These are phyloP conservation scores for Lactifluus piperatus DNA, from an alignment of 768 basidiomycete species.

Conservation along the genomic window DNA sequence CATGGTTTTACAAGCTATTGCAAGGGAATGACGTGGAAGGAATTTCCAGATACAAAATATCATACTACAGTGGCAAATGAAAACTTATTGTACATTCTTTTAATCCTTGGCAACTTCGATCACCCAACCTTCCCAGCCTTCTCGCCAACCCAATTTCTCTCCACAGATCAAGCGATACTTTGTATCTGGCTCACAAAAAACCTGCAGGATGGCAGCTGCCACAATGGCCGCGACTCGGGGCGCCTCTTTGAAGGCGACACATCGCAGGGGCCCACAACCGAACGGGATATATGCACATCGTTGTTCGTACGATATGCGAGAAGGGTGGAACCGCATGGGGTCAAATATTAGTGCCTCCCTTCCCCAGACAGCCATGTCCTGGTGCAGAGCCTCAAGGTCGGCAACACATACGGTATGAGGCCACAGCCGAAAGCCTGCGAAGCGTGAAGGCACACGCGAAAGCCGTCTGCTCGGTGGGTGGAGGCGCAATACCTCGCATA, in stretches of 20 bases:
- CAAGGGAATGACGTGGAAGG: no score
- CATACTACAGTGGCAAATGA: no score
- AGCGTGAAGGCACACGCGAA: constrained; percentile 23
- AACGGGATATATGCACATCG: constrained; percentile 34
- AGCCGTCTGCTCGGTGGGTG: constrained; percentile 46
- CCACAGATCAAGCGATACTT: constrained; percentile 23
- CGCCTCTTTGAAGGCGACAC: constrained; percentile 42
- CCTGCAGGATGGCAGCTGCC: constrained; percentile 34
- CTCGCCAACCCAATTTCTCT: constrained; percentile 29
- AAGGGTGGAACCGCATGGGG: constrained; percentile 33
- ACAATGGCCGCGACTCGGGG: constrained; percentile 44
- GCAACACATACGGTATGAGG: constrained; percentile 21
- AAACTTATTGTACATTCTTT: no score
- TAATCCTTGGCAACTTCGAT: no score
- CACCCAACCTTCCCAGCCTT: constrained; percentile 40
- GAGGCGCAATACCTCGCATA: constrained; percentile 40
- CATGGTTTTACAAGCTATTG: no score
- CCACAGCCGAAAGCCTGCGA: constrained; percentile 6
- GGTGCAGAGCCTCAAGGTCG: constrained; percentile 19
- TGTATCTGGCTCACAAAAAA: constrained; percentile 26
- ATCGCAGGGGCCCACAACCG: constrained; percentile 40
- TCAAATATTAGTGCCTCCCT: constrained; percentile 33
- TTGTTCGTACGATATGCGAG: constrained; percentile 18
- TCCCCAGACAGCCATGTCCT: constrained; percentile 32
- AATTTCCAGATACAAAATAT: no score